phyloP scores from a whole-genome alignment of 306 rosid species.

The Castanospermum australe region DNA sequence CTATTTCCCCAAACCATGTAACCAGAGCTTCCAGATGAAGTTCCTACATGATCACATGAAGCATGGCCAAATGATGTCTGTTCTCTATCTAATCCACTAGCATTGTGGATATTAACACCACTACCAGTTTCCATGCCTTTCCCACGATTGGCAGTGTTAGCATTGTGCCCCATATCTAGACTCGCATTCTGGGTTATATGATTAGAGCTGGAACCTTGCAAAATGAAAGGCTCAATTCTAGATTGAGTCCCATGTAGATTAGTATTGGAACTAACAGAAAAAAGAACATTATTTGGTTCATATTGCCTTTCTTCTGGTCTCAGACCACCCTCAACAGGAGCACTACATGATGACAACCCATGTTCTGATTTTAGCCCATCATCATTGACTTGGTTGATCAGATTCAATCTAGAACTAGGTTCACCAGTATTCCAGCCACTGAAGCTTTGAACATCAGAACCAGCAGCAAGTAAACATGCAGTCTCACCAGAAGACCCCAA shows the following conservation, averaged over 20 bases:
- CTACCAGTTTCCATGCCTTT: constrained; percentile 45
- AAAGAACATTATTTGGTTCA: constrained; percentile 43
- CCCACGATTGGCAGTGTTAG: constrained; percentile 39
- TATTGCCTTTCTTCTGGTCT: constrained; percentile 53
- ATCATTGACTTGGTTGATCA: constrained; percentile 48
- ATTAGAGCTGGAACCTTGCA: constrained; percentile 67
- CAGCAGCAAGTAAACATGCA: constrained; percentile 41
- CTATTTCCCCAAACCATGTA: constrained; percentile 50
- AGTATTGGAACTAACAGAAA: constrained; percentile 43
- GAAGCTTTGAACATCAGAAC: constrained; percentile 46
- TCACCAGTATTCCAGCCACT: constrained; percentile 65
- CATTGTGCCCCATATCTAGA: constrained; percentile 46
- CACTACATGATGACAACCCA: constrained; percentile 43
- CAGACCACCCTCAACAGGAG: constrained; percentile 42
- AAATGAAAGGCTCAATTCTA: constrained; percentile 54
- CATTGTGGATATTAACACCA: constrained; percentile 38
- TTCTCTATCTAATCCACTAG: constrained; percentile 47
- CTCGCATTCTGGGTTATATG: no score
- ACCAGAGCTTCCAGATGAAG: constrained; percentile 63
- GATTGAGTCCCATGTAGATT: constrained; percentile 55
- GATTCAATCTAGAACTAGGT: constrained; percentile 52
- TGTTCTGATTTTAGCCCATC: constrained; percentile 57
- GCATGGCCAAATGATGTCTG: constrained; percentile 41
- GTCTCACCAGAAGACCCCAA: constrained; percentile 57
- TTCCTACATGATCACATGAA: constrained; percentile 47